phyloP scores from a whole-genome alignment of 2,329 filamentous ascomycete genomes.

The Triangularia setosa region DNA sequence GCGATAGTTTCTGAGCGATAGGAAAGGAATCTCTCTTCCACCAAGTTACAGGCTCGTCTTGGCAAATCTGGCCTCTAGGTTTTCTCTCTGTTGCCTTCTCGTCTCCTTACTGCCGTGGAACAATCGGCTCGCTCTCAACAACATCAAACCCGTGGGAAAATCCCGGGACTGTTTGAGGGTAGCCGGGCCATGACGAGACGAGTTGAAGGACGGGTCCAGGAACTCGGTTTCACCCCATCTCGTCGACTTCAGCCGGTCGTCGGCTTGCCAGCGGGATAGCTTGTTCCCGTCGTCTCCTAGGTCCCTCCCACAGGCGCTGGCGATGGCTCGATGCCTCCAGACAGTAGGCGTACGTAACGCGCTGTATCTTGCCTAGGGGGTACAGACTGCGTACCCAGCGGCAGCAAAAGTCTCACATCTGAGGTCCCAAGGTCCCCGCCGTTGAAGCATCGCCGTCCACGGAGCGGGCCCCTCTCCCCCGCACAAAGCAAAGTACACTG shows the following conservation, averaged over 20 bases:
- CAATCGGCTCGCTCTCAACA: constrained; percentile 6
- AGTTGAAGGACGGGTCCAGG: constrained; percentile 26
- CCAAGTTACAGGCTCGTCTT: background rate
- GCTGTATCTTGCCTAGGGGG: constrained; percentile 14
- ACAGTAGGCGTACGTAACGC: background rate
- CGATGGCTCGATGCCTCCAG: no score
- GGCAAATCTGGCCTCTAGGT: constrained; percentile 3
- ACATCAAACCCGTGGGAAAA: constrained; percentile 7
- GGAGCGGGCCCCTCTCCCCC: background rate
- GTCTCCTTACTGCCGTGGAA: background rate
- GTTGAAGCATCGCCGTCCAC: background rate
- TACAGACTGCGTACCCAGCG: constrained; percentile 9
- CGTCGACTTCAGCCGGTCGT: constrained; percentile 24
- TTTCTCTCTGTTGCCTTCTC: background rate
- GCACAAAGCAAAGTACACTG: background rate
- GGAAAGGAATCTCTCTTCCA: constrained; percentile 14
- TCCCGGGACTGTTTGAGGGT: constrained; percentile 25
- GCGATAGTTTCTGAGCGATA: background rate
- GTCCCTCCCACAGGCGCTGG: background rate
- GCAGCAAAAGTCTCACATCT: background rate
- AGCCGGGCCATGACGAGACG: constrained; percentile 9
- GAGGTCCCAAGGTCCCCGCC: background rate
- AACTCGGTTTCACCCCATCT: constrained; percentile 29
- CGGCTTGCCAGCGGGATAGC: constrained; percentile 11
- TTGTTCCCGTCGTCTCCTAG: background rate